Percentiles rank a stretch among this genome's conserved stretches.
Conservation (phyloP, 2,329 filamentous ascomycete species). For the Aspergillus quadrilineatus region DNA sequence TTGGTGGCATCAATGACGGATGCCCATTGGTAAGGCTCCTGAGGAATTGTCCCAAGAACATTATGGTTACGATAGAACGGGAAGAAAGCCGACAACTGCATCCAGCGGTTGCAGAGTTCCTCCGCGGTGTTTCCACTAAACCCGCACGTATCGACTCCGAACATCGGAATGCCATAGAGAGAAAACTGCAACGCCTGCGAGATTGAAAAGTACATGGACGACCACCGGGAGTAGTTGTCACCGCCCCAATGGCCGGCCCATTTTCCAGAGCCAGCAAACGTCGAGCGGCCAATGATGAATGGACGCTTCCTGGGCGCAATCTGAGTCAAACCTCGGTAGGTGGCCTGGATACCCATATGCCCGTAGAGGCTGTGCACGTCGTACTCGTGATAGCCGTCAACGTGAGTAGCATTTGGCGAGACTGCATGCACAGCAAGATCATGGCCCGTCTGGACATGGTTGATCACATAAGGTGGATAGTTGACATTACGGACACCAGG, state of each 20-base stretch:
- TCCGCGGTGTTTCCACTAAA: conserved; percentile 67
- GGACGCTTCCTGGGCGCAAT: conserved; percentile 69
- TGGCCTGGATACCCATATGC: conserved; percentile 72
- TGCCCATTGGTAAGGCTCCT: conserved; percentile 72
- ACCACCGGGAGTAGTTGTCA: conserved; percentile 70
- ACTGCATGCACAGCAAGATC: conserved; percentile 72
- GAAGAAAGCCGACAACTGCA: conserved; percentile 72
- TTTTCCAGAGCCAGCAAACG: conserved; percentile 73
- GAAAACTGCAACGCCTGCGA: conserved; percentile 73
- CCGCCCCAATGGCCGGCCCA: conserved; percentile 82
- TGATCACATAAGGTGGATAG: conserved; percentile 73
- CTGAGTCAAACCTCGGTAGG: conserved; percentile 66
- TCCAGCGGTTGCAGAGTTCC: conserved; percentile 73
- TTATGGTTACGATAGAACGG: conserved; percentile 80
- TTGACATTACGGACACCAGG: conserved; percentile 66
- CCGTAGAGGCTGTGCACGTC: conserved; percentile 81
- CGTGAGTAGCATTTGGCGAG: conserved; percentile 73
- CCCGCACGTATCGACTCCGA: conserved; percentile 68
- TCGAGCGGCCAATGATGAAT: conserved; percentile 80
- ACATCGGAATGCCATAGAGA: conserved; percentile 75
- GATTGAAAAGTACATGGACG: conserved; percentile 74
- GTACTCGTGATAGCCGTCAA: conserved; percentile 72
- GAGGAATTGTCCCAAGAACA: conserved; percentile 56
- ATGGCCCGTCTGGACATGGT: conserved; percentile 63
- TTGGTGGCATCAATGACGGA: conserved; percentile 65